Evolutionary conservation across 2,329 filamentous ascomycete genomes (phyloP).

Genomic region (Sordariomycetes sp.): DNA sequence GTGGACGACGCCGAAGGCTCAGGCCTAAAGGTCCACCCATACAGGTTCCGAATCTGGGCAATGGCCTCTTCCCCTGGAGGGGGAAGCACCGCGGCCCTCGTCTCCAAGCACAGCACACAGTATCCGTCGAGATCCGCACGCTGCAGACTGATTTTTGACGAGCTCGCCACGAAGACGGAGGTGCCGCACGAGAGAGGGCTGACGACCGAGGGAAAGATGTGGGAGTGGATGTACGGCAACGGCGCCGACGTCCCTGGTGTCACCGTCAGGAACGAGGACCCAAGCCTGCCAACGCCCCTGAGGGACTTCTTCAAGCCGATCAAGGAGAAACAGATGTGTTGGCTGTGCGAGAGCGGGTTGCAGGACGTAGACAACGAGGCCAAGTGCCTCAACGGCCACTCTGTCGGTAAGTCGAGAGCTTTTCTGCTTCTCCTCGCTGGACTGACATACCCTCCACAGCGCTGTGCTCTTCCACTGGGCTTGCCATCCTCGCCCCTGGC

Average conservation of each 20-base stretch:
- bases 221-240: conserved; percentile 52
- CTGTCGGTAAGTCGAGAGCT: conserved; percentile 23
- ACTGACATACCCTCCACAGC: conserved; percentile 19
- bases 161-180: no score
- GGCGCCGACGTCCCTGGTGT: conserved; percentile 35
- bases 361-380: conserved; percentile 21
- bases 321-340: conserved; percentile 29
- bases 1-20: conserved; percentile 13
- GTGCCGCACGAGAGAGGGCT: no score
- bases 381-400: conserved; percentile 27
- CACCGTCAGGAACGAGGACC: conserved; percentile 11
- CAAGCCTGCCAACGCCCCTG: conserved; percentile 13
- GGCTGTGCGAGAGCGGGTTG: conserved; percentile 33
- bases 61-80: conserved; percentile 41
- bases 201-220: conserved; percentile 45
- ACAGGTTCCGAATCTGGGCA: conserved; percentile 44
- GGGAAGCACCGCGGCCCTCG: conserved; percentile 40
- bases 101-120: conserved; percentile 37
- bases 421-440: not conserved
- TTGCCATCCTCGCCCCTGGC: conserved; percentile 45
- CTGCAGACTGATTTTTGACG: no score
- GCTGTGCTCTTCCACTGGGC: conserved; percentile 42
- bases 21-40: conserved; percentile 32
- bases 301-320: conserved; percentile 27
- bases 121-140: no score